Base-by-base conservation (phyloP, 2,329 filamentous ascomycete genomes). In the Paecilomyces variotii region DNA sequence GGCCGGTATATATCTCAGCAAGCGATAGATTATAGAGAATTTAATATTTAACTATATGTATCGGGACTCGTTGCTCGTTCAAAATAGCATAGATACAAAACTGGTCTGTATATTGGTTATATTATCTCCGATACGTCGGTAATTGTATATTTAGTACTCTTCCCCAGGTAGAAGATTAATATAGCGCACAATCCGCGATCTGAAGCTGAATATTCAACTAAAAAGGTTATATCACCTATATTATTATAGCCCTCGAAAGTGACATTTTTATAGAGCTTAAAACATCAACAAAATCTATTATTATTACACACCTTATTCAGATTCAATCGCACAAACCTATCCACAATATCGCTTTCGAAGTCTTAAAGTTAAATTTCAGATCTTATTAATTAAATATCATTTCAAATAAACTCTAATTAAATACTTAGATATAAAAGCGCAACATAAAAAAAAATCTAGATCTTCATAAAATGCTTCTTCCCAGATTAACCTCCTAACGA, bases 1-100 rank as follows among this genome's bases (percentile, higher is more conserved):
- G 58, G 10, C 68, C 70, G 19, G 65, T 62, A 7, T 65, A 60
- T 4, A 70, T 59, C 57, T 70, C 60, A 52, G 63, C 39, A n/a
- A 64, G 24, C 32, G 55, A 67, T 32, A 69, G 54, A 54, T 67
- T 68, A 50, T 69, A 63, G 7, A 64, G 67, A 5, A 67, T 65
- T 57, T 70, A 68, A 45, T 67, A 68, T 57, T 70, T 58, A n/a
- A 69, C 63, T 24, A 66, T 63, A 59, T 65, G 64, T 4, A 63
- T 60, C 30, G 62, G 65, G 58, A 55, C 61, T 60, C 62, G 30
- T 55, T 56, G 61, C 57, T 66, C 60, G 52, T 68, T 54, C 14
- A 60, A 60, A 54, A 61, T 24, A 28, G 59, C 34, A 51, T 68
- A 57, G 19, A 70, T 59, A 53, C 62, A 69, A 59, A 68, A 69